Percentiles rank a stretch among this genome's conserved stretches.
These are phyloP conservation scores for Phytophthora sojae DNA, from an alignment of 352 stramenopile genomes.

Conservation along the genomic window DNA sequence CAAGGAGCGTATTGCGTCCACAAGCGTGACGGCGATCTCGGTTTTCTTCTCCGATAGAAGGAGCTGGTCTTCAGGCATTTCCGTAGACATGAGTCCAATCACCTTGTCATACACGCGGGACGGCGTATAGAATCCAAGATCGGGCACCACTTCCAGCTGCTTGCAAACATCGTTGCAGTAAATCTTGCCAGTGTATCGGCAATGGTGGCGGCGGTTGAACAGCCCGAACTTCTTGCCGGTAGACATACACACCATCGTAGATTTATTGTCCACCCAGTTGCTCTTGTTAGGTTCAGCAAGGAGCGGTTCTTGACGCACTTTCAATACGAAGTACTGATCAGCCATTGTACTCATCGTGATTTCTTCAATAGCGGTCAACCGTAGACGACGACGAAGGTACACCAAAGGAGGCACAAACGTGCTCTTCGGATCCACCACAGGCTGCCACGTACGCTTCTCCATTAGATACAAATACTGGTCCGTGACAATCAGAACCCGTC, in stretches of 20 bases:
- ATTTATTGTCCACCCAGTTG: constrained; percentile 89
- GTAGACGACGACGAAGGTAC: constrained; percentile 73
- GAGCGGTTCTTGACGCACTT: constrained; percentile 62
- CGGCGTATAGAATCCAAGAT: constrained; percentile 82
- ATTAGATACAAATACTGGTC: constrained; percentile 82
- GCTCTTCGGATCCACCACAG: constrained; percentile 63
- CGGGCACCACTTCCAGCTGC: constrained; percentile 79
- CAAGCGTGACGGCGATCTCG: constrained; percentile 86
- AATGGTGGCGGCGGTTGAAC: constrained; percentile 90
- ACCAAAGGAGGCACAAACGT: constrained; percentile 67
- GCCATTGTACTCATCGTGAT: constrained; percentile 84
- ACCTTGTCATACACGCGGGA: constrained; percentile 82
- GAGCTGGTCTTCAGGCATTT: constrained; percentile 85
- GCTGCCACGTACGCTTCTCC: constrained; percentile 73
- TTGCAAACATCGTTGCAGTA: constrained; percentile 89
- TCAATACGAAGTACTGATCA: constrained; percentile 83
- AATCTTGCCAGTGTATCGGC: constrained; percentile 86
- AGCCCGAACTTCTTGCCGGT: constrained; percentile 90
- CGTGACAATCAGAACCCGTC: constrained; percentile 73
- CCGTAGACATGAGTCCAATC: constrained; percentile 84
- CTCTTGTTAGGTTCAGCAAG: constrained; percentile 73
- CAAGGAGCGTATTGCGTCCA: constrained; percentile 72
- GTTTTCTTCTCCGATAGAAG: constrained; percentile 89
- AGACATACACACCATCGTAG: constrained; percentile 83
- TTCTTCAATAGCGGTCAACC: constrained; percentile 70